A percentile compares a stretch with the other conserved stretches of the same genome.
These are phyloP conservation scores for Dichotomocladium elegans DNA, from an alignment of 371 early-diverging fungal species.

Conservation along the genomic window DNA sequence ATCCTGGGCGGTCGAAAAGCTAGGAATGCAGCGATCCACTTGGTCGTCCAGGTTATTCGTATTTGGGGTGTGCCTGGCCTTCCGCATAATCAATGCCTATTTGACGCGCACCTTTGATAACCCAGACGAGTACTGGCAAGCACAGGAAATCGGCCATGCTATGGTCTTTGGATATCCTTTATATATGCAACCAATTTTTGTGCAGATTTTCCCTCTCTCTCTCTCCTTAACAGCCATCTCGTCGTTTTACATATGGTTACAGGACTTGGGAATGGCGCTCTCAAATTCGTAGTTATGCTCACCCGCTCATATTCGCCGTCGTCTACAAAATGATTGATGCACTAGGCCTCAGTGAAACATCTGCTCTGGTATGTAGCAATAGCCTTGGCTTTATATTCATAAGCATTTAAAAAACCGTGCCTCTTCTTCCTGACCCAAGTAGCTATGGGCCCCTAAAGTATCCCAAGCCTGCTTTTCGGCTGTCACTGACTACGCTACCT, in stretches of 20 bases:
- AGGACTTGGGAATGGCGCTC: slow-evolving; percentile 91
- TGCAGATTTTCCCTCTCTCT: slow-evolving; percentile 7
- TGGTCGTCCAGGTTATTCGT: slow-evolving; percentile 20
- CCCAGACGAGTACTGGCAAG: slow-evolving; percentile 93
- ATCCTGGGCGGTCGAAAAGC: not conserved
- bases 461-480: slow-evolving; percentile 75
- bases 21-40: slow-evolving; percentile 8
- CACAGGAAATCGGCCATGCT: slow-evolving; percentile 82
- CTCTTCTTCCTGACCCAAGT: not conserved
- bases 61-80: slow-evolving; percentile 48
- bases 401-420: not conserved
- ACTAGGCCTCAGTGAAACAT: slow-evolving; percentile 58
- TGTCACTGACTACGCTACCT: slow-evolving; percentile 69
- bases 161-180: slow-evolving; percentile 70
- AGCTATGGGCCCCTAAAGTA: slow-evolving; percentile 70
- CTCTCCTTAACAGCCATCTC: slow-evolving; percentile 11
- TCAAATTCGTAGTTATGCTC: slow-evolving; percentile 69
- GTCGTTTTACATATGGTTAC: slow-evolving; percentile 74
- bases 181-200: too few relatives aligned
- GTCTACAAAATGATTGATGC: slow-evolving; percentile 61
- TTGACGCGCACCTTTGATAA: slow-evolving; percentile 69
- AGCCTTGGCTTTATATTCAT: not conserved
- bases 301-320: slow-evolving; percentile 75
- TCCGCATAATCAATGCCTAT: slow-evolving; percentile 63
- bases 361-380: slow-evolving; percentile 42